Evolutionary conservation across 164 flowering plant genomes (phyloP).

Genomic region (Aristolochia californica): DNA sequence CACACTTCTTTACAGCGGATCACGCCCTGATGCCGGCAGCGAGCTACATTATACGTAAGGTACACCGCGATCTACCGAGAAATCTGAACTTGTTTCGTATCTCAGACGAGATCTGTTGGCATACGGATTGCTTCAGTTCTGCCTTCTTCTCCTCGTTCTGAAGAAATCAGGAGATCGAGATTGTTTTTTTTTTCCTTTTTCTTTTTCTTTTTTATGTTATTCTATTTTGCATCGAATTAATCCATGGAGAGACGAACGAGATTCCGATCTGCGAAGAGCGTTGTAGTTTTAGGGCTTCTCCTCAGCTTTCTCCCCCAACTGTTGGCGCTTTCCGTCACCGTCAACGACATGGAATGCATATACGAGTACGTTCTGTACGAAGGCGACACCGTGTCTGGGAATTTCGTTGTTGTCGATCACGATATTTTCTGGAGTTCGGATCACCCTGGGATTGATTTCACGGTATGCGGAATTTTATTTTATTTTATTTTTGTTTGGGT

Average conservation of each 20-base stretch:
- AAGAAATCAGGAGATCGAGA: too few relatives aligned
- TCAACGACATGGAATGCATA: constrained; percentile 67
- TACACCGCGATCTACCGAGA: too few relatives aligned
- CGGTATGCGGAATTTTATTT: constrained; percentile 23
- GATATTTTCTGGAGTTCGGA: constrained; percentile 90
- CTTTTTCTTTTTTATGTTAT: too few relatives aligned
- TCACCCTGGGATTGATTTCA: constrained; percentile 85
- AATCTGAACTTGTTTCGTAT: too few relatives aligned
- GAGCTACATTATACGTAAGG: too few relatives aligned
- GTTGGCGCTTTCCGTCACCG: constrained; percentile 59
- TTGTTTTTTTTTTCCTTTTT: too few relatives aligned
- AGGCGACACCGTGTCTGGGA: constrained; percentile 76
- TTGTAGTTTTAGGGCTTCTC: constrained; percentile 21
- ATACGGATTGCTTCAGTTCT: too few relatives aligned
- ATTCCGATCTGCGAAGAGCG: constrained; percentile 8
- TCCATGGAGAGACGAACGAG: constrained; percentile 25
- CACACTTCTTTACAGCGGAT: too few relatives aligned
- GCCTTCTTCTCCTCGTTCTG: too few relatives aligned
- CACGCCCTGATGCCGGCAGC: too few relatives aligned
- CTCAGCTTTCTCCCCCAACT: constrained; percentile 17
- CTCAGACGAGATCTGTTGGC: too few relatives aligned
- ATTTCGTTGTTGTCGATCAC: constrained; percentile 89
- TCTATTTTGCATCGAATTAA: background rate
- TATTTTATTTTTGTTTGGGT: too few relatives aligned
- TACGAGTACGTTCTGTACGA: constrained; percentile 86